Evolutionary conservation across 345 rosid genomes (phyloP).

Genomic region (Salix viminalis): DNA sequence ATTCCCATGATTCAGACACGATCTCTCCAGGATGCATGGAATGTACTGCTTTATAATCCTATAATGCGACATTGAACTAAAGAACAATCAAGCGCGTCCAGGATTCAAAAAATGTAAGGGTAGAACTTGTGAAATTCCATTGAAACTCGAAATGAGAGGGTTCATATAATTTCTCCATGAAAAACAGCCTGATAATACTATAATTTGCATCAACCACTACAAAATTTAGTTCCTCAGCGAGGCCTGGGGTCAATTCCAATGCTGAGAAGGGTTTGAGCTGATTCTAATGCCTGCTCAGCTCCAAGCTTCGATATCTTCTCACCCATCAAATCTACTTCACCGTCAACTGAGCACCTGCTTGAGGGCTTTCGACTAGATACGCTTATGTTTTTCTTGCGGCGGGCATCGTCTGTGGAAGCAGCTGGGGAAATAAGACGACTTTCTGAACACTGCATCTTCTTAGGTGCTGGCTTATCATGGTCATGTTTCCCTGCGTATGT

Average conservation of each 20-base stretch:
- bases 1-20: too few species aligned
- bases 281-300: slow-evolving; percentile 23
- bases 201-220: neutral
- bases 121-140: slow-evolving; percentile 2
- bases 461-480: slow-evolving; percentile 23
- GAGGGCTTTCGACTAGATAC: neutral
- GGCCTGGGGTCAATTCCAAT: slow-evolving; percentile 12
- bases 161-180: neutral
- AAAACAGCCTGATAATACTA: neutral
- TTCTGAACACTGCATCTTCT: slow-evolving; percentile 6
- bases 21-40: too few species aligned
- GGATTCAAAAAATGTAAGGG: neutral
- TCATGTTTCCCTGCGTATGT: slow-evolving; percentile 24
- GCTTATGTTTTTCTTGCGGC: neutral
- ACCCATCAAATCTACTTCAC: slow-evolving; percentile 10
- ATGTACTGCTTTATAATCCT: too few species aligned
- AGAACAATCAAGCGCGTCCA: too few species aligned
- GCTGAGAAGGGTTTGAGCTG: slow-evolving; percentile 26
- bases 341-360: neutral
- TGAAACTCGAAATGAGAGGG: neutral
- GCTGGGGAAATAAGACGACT: neutral
- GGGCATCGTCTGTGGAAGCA: neutral
- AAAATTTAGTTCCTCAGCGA: neutral
- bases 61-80: too few species aligned
- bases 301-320: slow-evolving; percentile 28